Evolutionary conservation across 768 basidiomycete genomes (phyloP).

Genomic region (Cystofilobasidium capitatum): DNA sequence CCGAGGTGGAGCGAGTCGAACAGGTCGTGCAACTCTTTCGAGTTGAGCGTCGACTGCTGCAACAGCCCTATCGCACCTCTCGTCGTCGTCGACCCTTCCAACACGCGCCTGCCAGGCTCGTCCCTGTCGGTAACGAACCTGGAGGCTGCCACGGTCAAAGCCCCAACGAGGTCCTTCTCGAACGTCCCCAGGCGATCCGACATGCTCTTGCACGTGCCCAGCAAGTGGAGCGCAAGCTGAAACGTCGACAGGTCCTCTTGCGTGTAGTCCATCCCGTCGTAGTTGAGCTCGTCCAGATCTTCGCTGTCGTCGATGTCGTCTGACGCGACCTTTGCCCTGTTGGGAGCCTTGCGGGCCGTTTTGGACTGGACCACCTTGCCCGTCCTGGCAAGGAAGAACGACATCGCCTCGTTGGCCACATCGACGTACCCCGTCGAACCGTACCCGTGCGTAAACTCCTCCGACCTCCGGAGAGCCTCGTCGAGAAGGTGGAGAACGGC

Average conservation of each 20-base stretch:
- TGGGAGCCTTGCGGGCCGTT: neutral
- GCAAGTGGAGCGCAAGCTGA: slow-evolving; percentile 68
- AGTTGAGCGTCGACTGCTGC: slow-evolving; percentile 75
- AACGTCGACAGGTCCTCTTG: slow-evolving; percentile 81
- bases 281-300: slow-evolving; percentile 45
- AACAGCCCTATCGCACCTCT: slow-evolving; percentile 58
- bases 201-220: slow-evolving; percentile 67
- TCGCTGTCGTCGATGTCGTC: slow-evolving; percentile 34
- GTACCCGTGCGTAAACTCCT: slow-evolving; percentile 80
- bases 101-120: slow-evolving; percentile 44
- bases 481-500: slow-evolving; percentile 70
- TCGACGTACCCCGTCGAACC: slow-evolving; percentile 63
- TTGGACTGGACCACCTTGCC: neutral
- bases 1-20: slow-evolving; percentile 42
- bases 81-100: slow-evolving; percentile 51
- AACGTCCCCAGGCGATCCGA: slow-evolving; percentile 59
- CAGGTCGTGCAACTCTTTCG: slow-evolving; percentile 58
- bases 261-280: slow-evolving; percentile 64
- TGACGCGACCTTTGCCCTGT: neutral
- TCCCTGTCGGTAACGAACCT: slow-evolving; percentile 52
- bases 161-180: slow-evolving; percentile 57
- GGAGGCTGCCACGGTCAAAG: slow-evolving; percentile 52
- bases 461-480: slow-evolving; percentile 64
- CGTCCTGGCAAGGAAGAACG: slow-evolving; percentile 50
- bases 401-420: slow-evolving; percentile 62